These are phyloP conservation scores for Parathielavia appendiculata DNA, from an alignment of 495 filamentous ascomycete genomes.

Conservation along the genomic window DNA sequence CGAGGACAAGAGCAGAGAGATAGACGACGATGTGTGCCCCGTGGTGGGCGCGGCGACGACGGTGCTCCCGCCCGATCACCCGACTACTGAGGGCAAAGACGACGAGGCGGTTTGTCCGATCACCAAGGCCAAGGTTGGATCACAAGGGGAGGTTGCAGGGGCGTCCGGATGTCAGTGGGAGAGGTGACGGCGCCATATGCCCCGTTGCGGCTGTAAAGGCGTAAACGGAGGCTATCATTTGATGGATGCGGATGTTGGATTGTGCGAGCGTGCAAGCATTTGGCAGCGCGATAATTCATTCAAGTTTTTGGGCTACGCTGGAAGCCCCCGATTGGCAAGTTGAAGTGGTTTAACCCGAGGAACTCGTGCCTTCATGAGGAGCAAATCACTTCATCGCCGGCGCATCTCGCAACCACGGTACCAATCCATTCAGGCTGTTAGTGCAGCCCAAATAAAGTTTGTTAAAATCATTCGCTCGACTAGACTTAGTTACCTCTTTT, in stretches of 20 bases:
- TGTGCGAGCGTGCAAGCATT: not conserved
- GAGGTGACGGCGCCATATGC: conserved; percentile 33
- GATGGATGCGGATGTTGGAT: not conserved
- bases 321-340: no score
- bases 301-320: no score
- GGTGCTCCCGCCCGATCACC: conserved; percentile 44
- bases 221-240: not conserved
- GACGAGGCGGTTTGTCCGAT: conserved; percentile 47
- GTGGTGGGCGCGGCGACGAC: conserved; percentile 45
- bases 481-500: no score
- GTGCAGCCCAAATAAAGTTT: no score
- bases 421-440: no score
- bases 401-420: no score
- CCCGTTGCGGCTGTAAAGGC: conserved; percentile 37
- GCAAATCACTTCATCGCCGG: no score
- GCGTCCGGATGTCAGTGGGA: conserved; percentile 34
- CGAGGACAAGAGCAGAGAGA: conserved; percentile 40
- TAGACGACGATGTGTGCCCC: conserved; percentile 46
- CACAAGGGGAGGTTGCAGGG: conserved; percentile 42
- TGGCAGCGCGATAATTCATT: no score
- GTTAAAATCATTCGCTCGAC: no score
- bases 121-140: conserved; percentile 45
- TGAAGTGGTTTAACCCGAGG: no score
- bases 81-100: conserved; percentile 34
- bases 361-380: no score